Base-by-base conservation (phyloP, 768 basidiomycete genomes). In the Imleria badia region DNA sequence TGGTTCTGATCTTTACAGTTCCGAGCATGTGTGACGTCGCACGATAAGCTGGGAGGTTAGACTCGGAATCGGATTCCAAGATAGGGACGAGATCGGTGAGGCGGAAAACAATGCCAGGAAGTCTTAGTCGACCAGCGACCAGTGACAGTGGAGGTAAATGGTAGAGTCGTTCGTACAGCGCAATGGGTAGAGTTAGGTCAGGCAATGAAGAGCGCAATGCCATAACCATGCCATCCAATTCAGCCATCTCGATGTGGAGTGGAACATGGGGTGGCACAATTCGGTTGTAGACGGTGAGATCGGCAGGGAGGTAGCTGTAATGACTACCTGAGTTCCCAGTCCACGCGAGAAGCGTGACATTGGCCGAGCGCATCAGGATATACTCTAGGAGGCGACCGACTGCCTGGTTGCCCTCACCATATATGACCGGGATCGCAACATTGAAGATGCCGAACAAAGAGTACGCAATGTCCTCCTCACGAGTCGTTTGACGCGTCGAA, bases 91-190 rank as follows among this genome's bases (percentile, higher is more conserved):
- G 23, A 6, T 39, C 15, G 7, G 30, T 8, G 13, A 58, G 41
- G 1, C 11, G 39, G 26, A 59, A 60, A 3, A 31, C 12, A n/a
- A 60, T 23, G 4, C 51, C 39, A 11, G 60, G 35, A 20, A 61
- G 47, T 13, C 39, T 31, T 3, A 61, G 41, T 15, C 48, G 51
- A 34, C 30, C 31, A 6, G 44, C 40, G 1, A 17, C 11, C 6
- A 58, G 5, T 0, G 13, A 45, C 1, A 39, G 44, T 8, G 51
- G 12, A 5, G 19, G 34, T 3, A 60, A 34, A 0, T 15, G 30
- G 5, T 26, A 9, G 15, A 60, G 19, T 1, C 14, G 46, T 1
- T 43, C 2, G 14, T 43, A 23, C 3, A 59, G 5, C 13, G 0
- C 22, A 1, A n/a, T 11, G 1, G 29, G n/a, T 0, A 9, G 7